Conservation (phyloP, 225 moss, liverwort and hornwort genomes). For the Pseudoscleropodium purum region DNA sequence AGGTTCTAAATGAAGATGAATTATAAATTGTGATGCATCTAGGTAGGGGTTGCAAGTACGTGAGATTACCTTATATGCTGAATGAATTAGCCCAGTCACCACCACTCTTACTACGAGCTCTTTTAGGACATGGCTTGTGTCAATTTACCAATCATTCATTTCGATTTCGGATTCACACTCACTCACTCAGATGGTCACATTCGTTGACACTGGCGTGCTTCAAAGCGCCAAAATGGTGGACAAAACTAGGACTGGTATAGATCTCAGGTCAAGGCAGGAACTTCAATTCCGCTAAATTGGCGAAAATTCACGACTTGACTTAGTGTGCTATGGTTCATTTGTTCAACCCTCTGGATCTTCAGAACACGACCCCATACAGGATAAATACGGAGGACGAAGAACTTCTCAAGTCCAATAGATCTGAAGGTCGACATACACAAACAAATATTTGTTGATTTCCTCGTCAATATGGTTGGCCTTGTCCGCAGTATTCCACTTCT, state of each 20-base stretch:
- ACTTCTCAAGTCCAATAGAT: background rate
- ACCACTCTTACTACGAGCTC: too few species aligned
- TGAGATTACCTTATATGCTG: too few species aligned
- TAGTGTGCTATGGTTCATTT: background rate
- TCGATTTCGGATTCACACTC: too few species aligned
- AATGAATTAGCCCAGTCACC: too few species aligned
- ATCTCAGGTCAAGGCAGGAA: background rate
- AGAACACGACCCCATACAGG: too few species aligned
- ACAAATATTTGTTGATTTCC: background rate
- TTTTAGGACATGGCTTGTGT: too few species aligned
- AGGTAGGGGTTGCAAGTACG: background rate
- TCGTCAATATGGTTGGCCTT: background rate
- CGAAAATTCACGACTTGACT: background rate
- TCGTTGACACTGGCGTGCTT: too few species aligned
- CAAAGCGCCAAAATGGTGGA: too few species aligned
- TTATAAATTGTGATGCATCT: background rate
- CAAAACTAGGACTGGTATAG: too few species aligned
- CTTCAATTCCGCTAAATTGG: background rate
- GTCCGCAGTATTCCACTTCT: too few species aligned
- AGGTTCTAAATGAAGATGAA: background rate
- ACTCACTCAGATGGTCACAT: too few species aligned
- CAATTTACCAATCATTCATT: too few species aligned
- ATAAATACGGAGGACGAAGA: background rate
- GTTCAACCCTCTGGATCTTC: background rate
- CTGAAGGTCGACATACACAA: background rate